Percentiles rank a stretch among this genome's conserved stretches.
These are phyloP conservation scores for Pseudonectria foliicola DNA, from an alignment of 2,329 filamentous ascomycete species.

Conservation along the genomic window DNA sequence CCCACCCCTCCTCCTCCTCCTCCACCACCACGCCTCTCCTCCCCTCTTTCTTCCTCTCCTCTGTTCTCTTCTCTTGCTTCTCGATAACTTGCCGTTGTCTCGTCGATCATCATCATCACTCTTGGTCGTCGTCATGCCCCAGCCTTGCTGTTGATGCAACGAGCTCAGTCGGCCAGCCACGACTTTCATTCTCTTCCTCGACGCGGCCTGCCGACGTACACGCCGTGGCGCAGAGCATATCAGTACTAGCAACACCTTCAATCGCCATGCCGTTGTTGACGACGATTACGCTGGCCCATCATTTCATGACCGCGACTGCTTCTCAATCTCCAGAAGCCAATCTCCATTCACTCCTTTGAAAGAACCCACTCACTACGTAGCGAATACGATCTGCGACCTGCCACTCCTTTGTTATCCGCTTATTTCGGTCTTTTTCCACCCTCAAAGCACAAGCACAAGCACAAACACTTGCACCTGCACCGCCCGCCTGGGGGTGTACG, in stretches of 20 bases:
- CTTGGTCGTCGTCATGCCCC: too few relatives aligned
- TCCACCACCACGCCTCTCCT: too few relatives aligned
- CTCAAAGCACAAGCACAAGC: too few relatives aligned
- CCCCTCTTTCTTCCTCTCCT: neutral
- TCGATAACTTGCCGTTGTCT: neutral
- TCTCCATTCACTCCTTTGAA: neutral
- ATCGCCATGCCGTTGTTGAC: neutral
- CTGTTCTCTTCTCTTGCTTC: neutral
- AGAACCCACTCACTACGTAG: too few relatives aligned
- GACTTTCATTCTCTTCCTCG: neutral
- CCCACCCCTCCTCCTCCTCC: too few relatives aligned
- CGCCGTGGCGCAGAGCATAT: too few relatives aligned
- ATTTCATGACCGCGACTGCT: neutral
- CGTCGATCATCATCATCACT: neutral
- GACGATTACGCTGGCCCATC: neutral
- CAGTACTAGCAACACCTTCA: neutral
- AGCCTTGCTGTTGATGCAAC: slow-evolving; percentile 4
- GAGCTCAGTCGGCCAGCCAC: neutral
- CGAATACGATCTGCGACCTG: slow-evolving; percentile 18
- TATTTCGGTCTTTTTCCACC: slow-evolving; percentile 3
- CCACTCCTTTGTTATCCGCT: slow-evolving; percentile 2
- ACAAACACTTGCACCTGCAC: neutral
- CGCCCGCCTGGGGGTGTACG: too few relatives aligned
- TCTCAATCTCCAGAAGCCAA: neutral
- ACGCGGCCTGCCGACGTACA: neutral